Conservation (phyloP, 768 basidiomycete species). For the Trametes maxima region DNA sequence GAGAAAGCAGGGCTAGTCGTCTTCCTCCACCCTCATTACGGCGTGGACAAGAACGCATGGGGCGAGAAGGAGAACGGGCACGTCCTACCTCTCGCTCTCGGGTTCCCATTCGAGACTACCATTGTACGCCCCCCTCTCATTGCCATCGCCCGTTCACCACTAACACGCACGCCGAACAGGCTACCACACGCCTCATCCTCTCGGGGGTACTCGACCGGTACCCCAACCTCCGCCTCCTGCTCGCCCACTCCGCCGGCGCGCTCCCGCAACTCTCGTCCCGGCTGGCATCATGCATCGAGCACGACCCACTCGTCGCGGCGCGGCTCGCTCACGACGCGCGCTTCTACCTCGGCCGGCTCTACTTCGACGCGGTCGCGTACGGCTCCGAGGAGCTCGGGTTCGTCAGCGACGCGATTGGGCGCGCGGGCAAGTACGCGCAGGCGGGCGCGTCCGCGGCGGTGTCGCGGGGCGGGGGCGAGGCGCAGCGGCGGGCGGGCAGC, state of each 20-base stretch:
- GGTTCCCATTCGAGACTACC: slow-evolving; percentile 91
- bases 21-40: slow-evolving; percentile 89
- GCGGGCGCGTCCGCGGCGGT: slow-evolving; percentile 18
- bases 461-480: slow-evolving; percentile 21
- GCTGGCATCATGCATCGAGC: slow-evolving; percentile 80
- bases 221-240: slow-evolving; percentile 72
- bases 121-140: slow-evolving; percentile 54
- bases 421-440: slow-evolving; percentile 50
- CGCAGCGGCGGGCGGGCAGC: slow-evolving; percentile 52
- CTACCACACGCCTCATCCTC: slow-evolving; percentile 78
- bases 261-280: slow-evolving; percentile 84
- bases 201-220: slow-evolving; percentile 80
- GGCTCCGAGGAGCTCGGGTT: slow-evolving; percentile 85
- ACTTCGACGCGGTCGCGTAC: slow-evolving; percentile 87
- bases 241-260: slow-evolving; percentile 88
- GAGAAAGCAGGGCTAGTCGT: slow-evolving; percentile 69
- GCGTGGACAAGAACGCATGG: slow-evolving; percentile 72
- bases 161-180: slow-evolving; percentile 35
- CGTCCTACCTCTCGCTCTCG: slow-evolving; percentile 82
- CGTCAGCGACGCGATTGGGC: slow-evolving; percentile 67
- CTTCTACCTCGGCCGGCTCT: slow-evolving; percentile 79
- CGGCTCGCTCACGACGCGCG: slow-evolving; percentile 81
- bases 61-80: slow-evolving; percentile 82
- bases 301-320: slow-evolving; percentile 78
- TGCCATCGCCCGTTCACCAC: neutral